Evolutionary conservation across 495 filamentous ascomycete genomes (phyloP), one percentile per base, ranked within the genome.

Genomic region (Xylaria venustula): DNA sequence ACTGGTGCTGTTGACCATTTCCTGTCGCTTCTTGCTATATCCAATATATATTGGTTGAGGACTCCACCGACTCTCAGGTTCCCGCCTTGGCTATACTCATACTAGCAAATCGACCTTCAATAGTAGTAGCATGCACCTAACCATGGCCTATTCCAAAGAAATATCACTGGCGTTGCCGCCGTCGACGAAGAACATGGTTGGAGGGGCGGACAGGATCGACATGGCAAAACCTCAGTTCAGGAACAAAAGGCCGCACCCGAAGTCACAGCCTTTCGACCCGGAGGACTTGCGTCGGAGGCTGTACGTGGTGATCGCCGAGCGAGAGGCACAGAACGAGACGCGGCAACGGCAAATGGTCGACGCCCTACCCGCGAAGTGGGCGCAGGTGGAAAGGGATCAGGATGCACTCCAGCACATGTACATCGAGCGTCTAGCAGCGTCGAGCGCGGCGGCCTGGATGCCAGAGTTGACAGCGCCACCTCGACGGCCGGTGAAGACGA

Each of bases 251-350:
- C 58, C 50, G 17, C 57, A 67, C 11, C 28, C 56, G n/a, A 72
- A 77, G 55, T 75, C 77, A 30, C 71, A 79, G 23, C 72, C 74
- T 17, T 77, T 84, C 48, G 81, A 85, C 49, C 69, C 81, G 0
- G 77, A 80, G 34, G 82, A 85, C 36, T 67, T 85, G 32, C 72
- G 73, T 22, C 70, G 74, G 11, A 75, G 81, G 1, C 71, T 85
- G 14, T 67, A 79, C 54, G 26, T 75, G 11, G 73, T 79, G 6
- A 69, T 79, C 32, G 78, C 75, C 22, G 76, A 82, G 46, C 75
- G 75, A 45, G 74, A 74, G 42, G 72, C 73, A 7, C 60, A 44
- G 30, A 59, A 64, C 15, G 67, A 72, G 37, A 44, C 17, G 51
- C 63, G 50, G 30, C 61, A 55, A 51, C 57, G 52, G 19, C 54